Evolutionary conservation across 192 early-diverging fungal genomes (phyloP), one percentile per base, ranked within the genome.

Genomic region (Jimgerdemannia flammicorona): DNA sequence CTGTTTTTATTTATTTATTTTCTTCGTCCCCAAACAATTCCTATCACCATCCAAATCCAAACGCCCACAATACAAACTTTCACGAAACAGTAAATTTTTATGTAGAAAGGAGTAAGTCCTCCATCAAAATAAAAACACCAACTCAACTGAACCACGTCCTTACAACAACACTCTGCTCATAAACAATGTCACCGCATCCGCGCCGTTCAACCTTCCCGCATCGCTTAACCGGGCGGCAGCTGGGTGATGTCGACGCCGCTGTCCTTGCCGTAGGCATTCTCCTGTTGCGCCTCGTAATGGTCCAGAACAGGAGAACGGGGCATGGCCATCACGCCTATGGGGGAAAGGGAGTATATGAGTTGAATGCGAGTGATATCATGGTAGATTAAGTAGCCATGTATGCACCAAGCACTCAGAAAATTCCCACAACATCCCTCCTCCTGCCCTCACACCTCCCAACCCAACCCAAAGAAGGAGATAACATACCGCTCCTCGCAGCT

Each of bases 291-390:
- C 71, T 91, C 90, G 74, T 92, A 87, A 77, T 90, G 75, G 67
- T 93, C 93, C 72, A 90, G 91, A 59, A 96, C 89, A 63, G 93
- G 93, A 43, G 93, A 93, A 39, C 97, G 90, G 40, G 96, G 95
- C 93, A 99, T 97, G 41, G 96, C 96, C 97, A 99, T 99, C 76
- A 93, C 86, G 68, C 92, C 92, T 92, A 84, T 18, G 20, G 39
- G 40, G 44, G 19, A 9, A 78, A 19, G 41, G 72, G 20, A 44
- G 10, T n/a, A 44, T 40, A 70, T 14, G 72, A 64, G 39, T 29
- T 66, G 19, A 59, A 14, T 59, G 49, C 29, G 29, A 29, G 29
- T 1, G 29, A 29, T 29, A 29, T 29, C 29, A 29, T 29, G 29
- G 29, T 29, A 29, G 29, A 29, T 29, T 29, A 29, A 1, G 29